Conservation (phyloP, 805 yeast genomes). For the Tetrapisispora fleetii region DNA sequence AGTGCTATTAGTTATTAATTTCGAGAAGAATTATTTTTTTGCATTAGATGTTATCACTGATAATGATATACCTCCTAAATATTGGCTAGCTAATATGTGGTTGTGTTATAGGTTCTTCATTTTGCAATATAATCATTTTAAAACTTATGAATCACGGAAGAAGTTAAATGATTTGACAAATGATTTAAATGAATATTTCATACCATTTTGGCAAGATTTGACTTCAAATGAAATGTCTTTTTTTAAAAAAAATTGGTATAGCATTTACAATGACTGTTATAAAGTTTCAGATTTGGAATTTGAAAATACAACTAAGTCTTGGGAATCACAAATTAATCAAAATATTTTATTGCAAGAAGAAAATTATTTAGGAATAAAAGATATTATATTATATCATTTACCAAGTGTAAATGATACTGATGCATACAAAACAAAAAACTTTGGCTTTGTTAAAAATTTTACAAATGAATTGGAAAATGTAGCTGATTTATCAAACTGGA, state of each 20-base stretch:
- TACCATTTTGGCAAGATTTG: conserved; percentile 26
- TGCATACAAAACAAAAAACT: conserved; percentile 9
- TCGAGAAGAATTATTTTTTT: conserved; percentile 24
- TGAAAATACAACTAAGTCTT: conserved; percentile 8
- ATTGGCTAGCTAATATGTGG: conserved; percentile 18
- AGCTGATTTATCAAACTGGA: conserved; percentile 25
- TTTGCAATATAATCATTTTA: conserved; percentile 17
- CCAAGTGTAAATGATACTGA: conserved; percentile 7
- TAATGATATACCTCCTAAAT: conserved; percentile 20
- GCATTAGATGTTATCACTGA: conserved; percentile 10
- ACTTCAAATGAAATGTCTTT: conserved; percentile 16
- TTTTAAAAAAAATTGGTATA: conserved; percentile 16
- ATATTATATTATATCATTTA: conserved; percentile 24
- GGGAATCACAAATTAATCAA: conserved; percentile 24
- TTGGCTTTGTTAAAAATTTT: conserved; percentile 25
- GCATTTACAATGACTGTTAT: conserved; percentile 16
- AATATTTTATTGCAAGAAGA: conserved; percentile 21
- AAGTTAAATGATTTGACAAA: conserved; percentile 13
- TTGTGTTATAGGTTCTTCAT: conserved; percentile 22
- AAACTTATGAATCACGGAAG: conserved; percentile 12
- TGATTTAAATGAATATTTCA: conserved; percentile 22
- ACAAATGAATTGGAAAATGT: conserved; percentile 15
- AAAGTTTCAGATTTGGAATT: conserved; percentile 19
- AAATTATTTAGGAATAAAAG: conserved; percentile 23
- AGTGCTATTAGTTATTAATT: conserved; percentile 18